Evolutionary conservation across 108 stramenopile species (phyloP).

Genomic region (Nitzschia sp.): DNA sequence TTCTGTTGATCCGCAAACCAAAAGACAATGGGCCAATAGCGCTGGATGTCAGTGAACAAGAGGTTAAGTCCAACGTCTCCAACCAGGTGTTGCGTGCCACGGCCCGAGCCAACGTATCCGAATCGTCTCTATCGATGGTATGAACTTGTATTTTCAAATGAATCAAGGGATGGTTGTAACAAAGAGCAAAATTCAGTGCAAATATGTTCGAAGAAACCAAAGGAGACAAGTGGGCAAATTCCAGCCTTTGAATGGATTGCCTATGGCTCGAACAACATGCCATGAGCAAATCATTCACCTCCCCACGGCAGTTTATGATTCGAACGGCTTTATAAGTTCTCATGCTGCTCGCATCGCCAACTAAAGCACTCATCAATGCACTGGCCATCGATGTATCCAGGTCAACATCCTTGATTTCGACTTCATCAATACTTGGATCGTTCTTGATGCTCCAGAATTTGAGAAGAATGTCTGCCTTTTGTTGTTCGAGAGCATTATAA

Average conservation of each 20-base stretch:
- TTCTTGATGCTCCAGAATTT: conserved; percentile 10
- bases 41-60: neutral
- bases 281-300: conserved; percentile 16
- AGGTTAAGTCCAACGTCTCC: conserved; percentile 6
- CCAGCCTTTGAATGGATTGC: neutral
- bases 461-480: neutral
- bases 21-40: conserved; percentile 19
- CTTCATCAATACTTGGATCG: neutral
- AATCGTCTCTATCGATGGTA: neutral
- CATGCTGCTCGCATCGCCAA: neutral
- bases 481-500: neutral
- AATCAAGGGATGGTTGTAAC: conserved; percentile 13
- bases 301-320: conserved; percentile 15
- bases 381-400: conserved; percentile 1
- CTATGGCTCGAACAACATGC: conserved; percentile 4
- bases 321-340: conserved; percentile 1
- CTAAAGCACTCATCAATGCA: conserved; percentile 3
- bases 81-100: conserved; percentile 25
- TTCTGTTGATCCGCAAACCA: conserved; percentile 33
- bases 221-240: neutral
- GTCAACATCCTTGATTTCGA: conserved; percentile 16
- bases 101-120: conserved; percentile 18
- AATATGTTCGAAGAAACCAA: neutral
- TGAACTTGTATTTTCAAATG: conserved; percentile 2
- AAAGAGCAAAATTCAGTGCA: conserved; percentile 23